Percentiles rank a stretch among this genome's conserved stretches.
Conservation (phyloP, 1,284 basidiomycete species). For the Bjerkandera adusta region DNA sequence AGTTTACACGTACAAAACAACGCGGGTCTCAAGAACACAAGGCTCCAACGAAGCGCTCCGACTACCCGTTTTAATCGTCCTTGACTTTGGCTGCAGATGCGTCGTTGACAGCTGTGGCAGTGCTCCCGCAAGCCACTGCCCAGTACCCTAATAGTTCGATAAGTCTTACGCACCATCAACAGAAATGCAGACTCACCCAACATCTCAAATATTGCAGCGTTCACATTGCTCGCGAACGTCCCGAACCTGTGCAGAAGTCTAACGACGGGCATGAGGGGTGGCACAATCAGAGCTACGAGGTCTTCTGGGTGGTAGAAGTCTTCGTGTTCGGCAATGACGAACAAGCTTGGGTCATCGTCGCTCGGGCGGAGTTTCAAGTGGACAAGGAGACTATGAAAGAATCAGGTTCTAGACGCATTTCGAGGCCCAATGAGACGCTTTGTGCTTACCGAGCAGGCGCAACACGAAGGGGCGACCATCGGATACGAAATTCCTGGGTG, state of each 20-base stretch:
- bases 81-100: no score
- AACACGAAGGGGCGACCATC: constrained; percentile 44
- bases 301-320: constrained; percentile 65
- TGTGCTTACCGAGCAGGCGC: constrained; percentile 45
- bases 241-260: constrained; percentile 36
- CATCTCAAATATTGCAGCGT: constrained; percentile 30
- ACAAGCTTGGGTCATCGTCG: constrained; percentile 31
- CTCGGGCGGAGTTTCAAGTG: constrained; percentile 42
- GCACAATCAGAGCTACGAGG: constrained; percentile 41
- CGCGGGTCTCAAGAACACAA: no score
- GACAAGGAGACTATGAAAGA: constrained; percentile 34
- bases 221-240: constrained; percentile 40
- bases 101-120: no score
- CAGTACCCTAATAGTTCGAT: no score
- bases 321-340: constrained; percentile 54
- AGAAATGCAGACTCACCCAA: constrained; percentile 16
- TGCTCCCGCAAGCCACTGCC: no score
- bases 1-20: no score
- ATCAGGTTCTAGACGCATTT: neutral
- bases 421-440: neutral
- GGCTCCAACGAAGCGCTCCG: no score
- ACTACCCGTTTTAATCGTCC: no score
- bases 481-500: constrained; percentile 51
- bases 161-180: no score
- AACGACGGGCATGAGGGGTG: constrained; percentile 45